phyloP scores from a whole-genome alignment of 352 stramenopile species.

The Pythium chondricola region DNA sequence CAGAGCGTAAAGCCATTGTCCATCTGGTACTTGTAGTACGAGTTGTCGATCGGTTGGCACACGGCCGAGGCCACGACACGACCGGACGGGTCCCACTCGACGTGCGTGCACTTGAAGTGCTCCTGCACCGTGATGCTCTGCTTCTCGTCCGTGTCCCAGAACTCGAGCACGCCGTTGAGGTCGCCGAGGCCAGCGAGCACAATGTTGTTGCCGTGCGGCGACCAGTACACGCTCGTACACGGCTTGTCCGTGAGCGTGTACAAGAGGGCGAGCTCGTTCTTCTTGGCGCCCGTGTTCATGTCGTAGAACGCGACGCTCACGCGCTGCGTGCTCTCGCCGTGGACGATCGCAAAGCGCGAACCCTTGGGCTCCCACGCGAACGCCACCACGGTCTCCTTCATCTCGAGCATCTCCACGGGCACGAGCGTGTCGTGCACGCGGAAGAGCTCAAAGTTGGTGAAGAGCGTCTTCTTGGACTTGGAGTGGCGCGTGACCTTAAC shows the following conservation, averaged over 20 bases:
- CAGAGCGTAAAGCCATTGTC: slow-evolving; percentile 98
- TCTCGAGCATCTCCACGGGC: slow-evolving; percentile 97
- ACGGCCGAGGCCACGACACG: slow-evolving; percentile 94
- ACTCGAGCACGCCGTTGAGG: slow-evolving; percentile 95
- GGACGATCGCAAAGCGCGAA: slow-evolving; percentile 94
- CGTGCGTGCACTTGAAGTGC: slow-evolving; percentile 97
- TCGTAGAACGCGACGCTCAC: slow-evolving; percentile 97
- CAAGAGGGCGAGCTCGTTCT: slow-evolving; percentile 91
- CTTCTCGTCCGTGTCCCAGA: slow-evolving; percentile 96
- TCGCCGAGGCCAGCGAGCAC: slow-evolving; percentile 93
- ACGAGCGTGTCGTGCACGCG: slow-evolving; percentile 92
- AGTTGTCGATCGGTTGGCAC: slow-evolving; percentile 93
- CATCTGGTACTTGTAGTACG: slow-evolving; percentile 97
- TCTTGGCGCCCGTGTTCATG: slow-evolving; percentile 71
- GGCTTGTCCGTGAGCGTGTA: slow-evolving; percentile 94
- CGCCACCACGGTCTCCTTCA: slow-evolving; percentile 94
- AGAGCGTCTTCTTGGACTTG: slow-evolving; percentile 97
- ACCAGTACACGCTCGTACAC: slow-evolving; percentile 97
- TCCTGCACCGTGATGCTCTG: slow-evolving; percentile 93
- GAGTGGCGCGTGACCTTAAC: slow-evolving; percentile 86
- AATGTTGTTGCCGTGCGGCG: slow-evolving; percentile 90
- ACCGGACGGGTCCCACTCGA: slow-evolving; percentile 97
- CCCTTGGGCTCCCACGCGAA: slow-evolving; percentile 97
- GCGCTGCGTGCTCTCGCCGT: slow-evolving; percentile 91
- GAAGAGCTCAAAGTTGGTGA: slow-evolving; percentile 99